Evolutionary conservation across 2,329 filamentous ascomycete species (phyloP).

Genomic region (Sporothrix schenckii): DNA sequence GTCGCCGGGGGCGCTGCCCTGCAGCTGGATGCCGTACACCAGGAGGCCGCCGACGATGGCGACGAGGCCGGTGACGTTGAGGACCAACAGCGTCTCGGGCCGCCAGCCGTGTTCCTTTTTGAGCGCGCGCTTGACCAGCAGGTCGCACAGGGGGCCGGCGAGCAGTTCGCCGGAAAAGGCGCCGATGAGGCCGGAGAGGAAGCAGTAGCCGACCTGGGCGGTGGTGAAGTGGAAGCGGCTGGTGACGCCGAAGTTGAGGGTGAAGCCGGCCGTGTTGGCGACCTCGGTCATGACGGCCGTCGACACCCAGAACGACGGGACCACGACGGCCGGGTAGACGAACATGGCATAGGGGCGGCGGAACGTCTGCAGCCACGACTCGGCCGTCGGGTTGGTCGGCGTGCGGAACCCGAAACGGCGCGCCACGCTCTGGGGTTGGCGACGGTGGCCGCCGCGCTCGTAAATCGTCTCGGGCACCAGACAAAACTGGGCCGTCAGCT

Average conservation of each 20-base stretch:
- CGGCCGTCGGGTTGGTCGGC: conserved; percentile 32
- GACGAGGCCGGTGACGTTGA: conserved; percentile 31
- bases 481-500: conserved; percentile 30
- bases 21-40: conserved; percentile 34
- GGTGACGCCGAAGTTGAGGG: conserved; percentile 34
- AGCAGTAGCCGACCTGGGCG: conserved; percentile 35
- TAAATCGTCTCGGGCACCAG: conserved; percentile 35
- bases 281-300: conserved; percentile 36
- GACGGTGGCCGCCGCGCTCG: conserved; percentile 17
- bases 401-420: conserved; percentile 34
- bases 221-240: conserved; percentile 32
- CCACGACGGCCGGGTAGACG: conserved; percentile 35
- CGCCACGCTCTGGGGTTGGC: neutral
- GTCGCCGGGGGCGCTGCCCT: conserved; percentile 12
- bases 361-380: conserved; percentile 34
- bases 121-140: conserved; percentile 33
- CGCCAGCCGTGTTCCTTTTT: conserved; percentile 29
- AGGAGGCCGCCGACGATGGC: conserved; percentile 32
- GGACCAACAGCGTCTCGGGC: conserved; percentile 33
- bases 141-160: conserved; percentile 34
- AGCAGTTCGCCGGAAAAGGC: conserved; percentile 32
- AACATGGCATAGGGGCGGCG: conserved; percentile 34
- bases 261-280: conserved; percentile 36
- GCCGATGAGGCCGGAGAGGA: conserved; percentile 34
- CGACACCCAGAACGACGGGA: conserved; percentile 35